Conservation (phyloP, 257 asterid genomes). For the Linderniella brevidens region DNA sequence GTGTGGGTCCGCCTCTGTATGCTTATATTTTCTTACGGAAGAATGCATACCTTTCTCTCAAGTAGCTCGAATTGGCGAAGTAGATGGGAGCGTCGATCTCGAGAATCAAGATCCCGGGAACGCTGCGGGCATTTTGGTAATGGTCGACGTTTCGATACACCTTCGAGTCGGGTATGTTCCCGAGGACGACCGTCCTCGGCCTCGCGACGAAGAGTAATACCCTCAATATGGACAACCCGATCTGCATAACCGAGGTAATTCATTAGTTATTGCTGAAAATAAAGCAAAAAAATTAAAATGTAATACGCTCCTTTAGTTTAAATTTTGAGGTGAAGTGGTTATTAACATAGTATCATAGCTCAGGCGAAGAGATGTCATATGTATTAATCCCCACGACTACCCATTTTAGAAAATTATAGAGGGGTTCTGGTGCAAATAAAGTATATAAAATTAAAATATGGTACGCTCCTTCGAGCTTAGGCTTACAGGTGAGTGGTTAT, state of each 20-base stretch:
- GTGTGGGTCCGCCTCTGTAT: background rate
- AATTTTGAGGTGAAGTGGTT: no score
- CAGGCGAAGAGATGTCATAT: no score
- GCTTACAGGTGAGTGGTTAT: no score
- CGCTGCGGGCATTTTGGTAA: constrained; percentile 37
- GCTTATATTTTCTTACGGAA: background rate
- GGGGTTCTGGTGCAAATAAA: no score
- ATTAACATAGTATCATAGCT: no score
- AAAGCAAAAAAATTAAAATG: no score
- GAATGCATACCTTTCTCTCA: constrained; percentile 64
- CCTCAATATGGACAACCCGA: constrained; percentile 60
- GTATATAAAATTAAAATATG: no score
- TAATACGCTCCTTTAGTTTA: no score
- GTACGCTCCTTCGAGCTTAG: no score
- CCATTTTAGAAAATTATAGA: no score
- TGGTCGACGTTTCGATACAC: constrained; percentile 69
- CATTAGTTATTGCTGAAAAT: no score
- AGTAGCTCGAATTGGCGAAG: constrained; percentile 76
- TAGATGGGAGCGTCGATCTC: constrained; percentile 86
- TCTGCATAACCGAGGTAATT: constrained; percentile 16
- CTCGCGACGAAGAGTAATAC: constrained; percentile 71
- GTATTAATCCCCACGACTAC: no score
- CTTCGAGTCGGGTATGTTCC: constrained; percentile 64
- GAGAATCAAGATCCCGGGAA: constrained; percentile 62
- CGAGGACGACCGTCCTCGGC: constrained; percentile 67